Conservation (phyloP, 2,329 filamentous ascomycete species). For the Aspergillus pseudotamarii region DNA sequence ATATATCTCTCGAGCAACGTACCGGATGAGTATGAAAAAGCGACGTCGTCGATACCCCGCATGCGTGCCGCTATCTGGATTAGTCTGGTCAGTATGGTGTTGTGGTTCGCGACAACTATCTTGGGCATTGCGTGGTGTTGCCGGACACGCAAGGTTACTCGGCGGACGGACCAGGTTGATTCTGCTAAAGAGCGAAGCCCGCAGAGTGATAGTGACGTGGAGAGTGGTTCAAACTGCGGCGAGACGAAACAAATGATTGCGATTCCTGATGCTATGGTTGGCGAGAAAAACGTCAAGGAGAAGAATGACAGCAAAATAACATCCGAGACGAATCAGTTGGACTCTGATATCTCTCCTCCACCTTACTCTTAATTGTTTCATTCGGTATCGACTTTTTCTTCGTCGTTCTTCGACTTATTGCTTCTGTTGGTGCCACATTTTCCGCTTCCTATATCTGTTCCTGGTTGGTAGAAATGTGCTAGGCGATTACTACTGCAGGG, state of each 20-base stretch:
- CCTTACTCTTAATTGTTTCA: not conserved
- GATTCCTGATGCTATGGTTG: not conserved
- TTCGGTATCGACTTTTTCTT: not conserved
- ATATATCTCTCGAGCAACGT: not conserved
- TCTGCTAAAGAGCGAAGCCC: not conserved
- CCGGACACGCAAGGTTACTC: not conserved
- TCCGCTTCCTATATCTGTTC: no score
- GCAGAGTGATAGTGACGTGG: not conserved
- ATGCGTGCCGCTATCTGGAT: not conserved
- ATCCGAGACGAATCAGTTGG: not conserved
- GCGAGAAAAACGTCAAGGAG: not conserved
- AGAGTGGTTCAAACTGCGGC: not conserved
- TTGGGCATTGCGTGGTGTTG: not conserved
- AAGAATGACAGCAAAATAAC: not conserved
- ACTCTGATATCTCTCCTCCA: not conserved
- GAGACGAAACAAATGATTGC: not conserved
- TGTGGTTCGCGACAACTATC: not conserved
- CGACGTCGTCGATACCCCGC: not conserved
- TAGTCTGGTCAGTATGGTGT: not conserved
- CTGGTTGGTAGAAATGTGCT: no score
- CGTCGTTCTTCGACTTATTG: not conserved
- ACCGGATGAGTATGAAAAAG: not conserved
- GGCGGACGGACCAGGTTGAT: not conserved
- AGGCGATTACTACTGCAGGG: no score
- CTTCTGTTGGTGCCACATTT: no score